phyloP scores from a whole-genome alignment of 1,284 basidiomycete genomes.

The Kalmanozyma brasiliensis region DNA sequence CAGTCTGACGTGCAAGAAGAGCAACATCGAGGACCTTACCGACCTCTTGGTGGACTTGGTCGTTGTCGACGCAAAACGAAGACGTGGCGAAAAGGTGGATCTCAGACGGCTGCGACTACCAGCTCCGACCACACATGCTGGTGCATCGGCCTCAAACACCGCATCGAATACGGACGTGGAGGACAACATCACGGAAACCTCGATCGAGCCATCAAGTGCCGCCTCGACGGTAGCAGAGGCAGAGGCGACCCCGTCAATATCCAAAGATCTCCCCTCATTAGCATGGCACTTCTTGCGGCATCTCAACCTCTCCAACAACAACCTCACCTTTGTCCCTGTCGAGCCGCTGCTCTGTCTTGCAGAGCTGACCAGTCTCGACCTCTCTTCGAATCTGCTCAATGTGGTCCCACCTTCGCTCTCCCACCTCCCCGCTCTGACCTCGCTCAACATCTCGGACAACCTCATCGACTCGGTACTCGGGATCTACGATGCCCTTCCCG shows the following conservation, averaged over 20 bases:
- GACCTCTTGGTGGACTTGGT: slow-evolving; percentile 82
- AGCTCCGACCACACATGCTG: slow-evolving; percentile 1
- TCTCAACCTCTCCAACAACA: slow-evolving; percentile 82
- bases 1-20: slow-evolving; percentile 79
- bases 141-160: slow-evolving; percentile 1
- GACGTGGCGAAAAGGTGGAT: slow-evolving; percentile 38
- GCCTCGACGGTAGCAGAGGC: background rate
- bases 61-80: slow-evolving; percentile 73
- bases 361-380: slow-evolving; percentile 66
- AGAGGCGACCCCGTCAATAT: slow-evolving; percentile 72
- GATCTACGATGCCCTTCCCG: slow-evolving; percentile 67
- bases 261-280: slow-evolving; percentile 72
- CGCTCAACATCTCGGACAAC: slow-evolving; percentile 91
- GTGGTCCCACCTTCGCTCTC: slow-evolving; percentile 77
- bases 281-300: slow-evolving; percentile 84
- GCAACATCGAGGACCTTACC: slow-evolving; percentile 83
- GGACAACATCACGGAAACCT: background rate
- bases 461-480: slow-evolving; percentile 94
- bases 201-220: background rate
- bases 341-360: slow-evolving; percentile 71
- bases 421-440: slow-evolving; percentile 79
- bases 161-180: slow-evolving; percentile 8
- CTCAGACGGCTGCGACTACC: slow-evolving; percentile 8
- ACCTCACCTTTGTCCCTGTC: slow-evolving; percentile 81
- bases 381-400: slow-evolving; percentile 69